Evolutionary conservation across 2,329 filamentous ascomycete genomes (phyloP).

Genomic region (Trichoderma simmonsii): DNA sequence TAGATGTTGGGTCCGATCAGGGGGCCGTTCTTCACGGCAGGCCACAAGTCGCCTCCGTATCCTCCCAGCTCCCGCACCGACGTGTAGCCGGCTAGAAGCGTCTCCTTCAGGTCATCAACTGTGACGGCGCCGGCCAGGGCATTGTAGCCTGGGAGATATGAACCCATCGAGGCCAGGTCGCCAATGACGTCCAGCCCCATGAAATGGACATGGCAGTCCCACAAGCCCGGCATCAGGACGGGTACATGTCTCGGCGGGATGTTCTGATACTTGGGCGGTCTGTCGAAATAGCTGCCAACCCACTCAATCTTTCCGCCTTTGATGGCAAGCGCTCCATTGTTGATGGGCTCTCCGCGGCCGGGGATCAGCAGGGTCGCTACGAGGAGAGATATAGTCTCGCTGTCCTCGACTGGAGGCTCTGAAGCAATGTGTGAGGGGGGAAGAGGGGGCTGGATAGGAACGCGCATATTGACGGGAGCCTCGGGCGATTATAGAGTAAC

Average conservation of each 20-base stretch:
- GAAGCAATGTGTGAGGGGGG: slow-evolving; percentile 14
- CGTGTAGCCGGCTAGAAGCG: slow-evolving; percentile 47
- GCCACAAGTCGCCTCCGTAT: slow-evolving; percentile 42
- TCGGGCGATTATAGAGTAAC: neutral
- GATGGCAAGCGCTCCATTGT: slow-evolving; percentile 36
- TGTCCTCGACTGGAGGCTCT: slow-evolving; percentile 9
- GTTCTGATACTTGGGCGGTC: slow-evolving; percentile 21
- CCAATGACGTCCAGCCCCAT: slow-evolving; percentile 30
- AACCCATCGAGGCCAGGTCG: neutral
- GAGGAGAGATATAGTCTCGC: slow-evolving; percentile 23
- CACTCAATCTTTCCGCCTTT: slow-evolving; percentile 37
- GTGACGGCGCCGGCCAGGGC: slow-evolving; percentile 21
- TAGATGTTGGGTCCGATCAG: slow-evolving; percentile 50
- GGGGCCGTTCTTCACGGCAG: slow-evolving; percentile 41
- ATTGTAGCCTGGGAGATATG: slow-evolving; percentile 18
- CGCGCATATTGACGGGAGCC: slow-evolving; percentile 16
- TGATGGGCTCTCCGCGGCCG: slow-evolving; percentile 35
- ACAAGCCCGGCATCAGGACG: slow-evolving; percentile 50
- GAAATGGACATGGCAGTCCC: slow-evolving; percentile 52
- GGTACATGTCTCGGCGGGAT: slow-evolving; percentile 38
- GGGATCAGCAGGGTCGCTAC: slow-evolving; percentile 36
- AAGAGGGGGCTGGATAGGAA: slow-evolving; percentile 12
- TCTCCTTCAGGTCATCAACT: slow-evolving; percentile 34
- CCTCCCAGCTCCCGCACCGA: slow-evolving; percentile 49
- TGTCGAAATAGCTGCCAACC: slow-evolving; percentile 29